A percentile compares a stretch with the other conserved stretches of the same genome.
phyloP scores from a whole-genome alignment of 257 asterid genomes.

The Mitragyna speciosa region DNA sequence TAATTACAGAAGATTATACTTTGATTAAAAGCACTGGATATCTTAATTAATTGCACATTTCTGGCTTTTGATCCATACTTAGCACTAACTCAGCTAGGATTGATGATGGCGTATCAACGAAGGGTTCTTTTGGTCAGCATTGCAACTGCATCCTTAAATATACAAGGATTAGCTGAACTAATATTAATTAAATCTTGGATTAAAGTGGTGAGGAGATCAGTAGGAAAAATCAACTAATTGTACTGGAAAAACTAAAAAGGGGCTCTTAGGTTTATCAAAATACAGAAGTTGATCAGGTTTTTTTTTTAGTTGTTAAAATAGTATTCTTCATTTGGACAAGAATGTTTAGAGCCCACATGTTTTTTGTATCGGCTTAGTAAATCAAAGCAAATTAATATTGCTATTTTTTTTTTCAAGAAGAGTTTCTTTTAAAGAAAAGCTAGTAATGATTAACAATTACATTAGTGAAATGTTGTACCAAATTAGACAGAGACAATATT shows the following conservation, averaged over 20 bases:
- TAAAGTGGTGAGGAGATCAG: conserved; percentile 8
- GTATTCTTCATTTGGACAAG: neutral
- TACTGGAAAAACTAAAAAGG: neutral
- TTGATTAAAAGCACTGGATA: conserved; percentile 14
- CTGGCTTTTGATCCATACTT: neutral
- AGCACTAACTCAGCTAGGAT: conserved; percentile 17
- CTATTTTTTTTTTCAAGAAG: neutral
- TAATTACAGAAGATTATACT: conserved; percentile 17
- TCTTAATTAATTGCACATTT: conserved; percentile 18
- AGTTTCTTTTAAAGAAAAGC: neutral
- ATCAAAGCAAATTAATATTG: no score
- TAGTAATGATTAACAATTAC: neutral
- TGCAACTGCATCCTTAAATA: neutral
- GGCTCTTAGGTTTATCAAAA: neutral
- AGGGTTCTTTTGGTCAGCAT: conserved; percentile 7
- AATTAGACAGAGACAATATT: conserved; percentile 23
- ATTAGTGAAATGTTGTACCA: neutral
- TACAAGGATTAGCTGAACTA: neutral
- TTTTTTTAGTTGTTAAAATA: neutral
- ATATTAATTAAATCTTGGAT: neutral
- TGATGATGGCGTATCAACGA: conserved; percentile 20
- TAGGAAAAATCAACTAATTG: neutral
- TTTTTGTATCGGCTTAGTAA: neutral
- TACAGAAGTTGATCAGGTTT: neutral
- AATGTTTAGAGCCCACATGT: neutral